Conservation (phyloP, 2,329 filamentous ascomycete species). For the Fusarium dlaminii region DNA sequence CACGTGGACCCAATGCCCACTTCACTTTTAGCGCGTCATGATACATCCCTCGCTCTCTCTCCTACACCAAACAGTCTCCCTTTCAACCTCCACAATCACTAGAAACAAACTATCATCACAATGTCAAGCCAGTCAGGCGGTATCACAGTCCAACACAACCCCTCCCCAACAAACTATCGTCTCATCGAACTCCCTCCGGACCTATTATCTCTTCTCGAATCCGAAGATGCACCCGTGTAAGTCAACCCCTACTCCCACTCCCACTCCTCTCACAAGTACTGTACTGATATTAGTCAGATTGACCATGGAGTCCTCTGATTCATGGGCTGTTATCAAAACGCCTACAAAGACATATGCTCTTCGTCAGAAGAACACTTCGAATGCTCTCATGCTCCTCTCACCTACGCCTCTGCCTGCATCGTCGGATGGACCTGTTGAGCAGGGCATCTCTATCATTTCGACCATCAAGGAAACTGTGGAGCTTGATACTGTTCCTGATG, state of each 20-base stretch:
- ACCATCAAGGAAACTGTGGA: slow-evolving; percentile 72
- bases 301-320: slow-evolving; percentile 59
- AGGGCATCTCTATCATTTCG: slow-evolving; percentile 59
- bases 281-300: slow-evolving; percentile 48
- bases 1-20: slow-evolving; percentile 14
- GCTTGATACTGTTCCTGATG: slow-evolving; percentile 57
- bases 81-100: not conserved
- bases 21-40: slow-evolving; percentile 3
- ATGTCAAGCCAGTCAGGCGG: slow-evolving; percentile 61
- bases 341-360: slow-evolving; percentile 65
- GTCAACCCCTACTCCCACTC: slow-evolving; percentile 35
- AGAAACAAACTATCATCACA: not conserved
- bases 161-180: slow-evolving; percentile 63
- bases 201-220: slow-evolving; percentile 64
- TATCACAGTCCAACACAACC: slow-evolving; percentile 61
- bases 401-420: not conserved
- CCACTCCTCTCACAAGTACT: not conserved
- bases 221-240: slow-evolving; percentile 62
- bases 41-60: not conserved
- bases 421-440: slow-evolving; percentile 32
- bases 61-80: not conserved
- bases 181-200: slow-evolving; percentile 71
- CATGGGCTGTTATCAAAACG: slow-evolving; percentile 61
- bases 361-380: slow-evolving; percentile 74
- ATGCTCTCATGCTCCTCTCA: slow-evolving; percentile 67